Base-by-base conservation (phyloP, 441 rosid species). In the Theobroma grandiflorum region DNA sequence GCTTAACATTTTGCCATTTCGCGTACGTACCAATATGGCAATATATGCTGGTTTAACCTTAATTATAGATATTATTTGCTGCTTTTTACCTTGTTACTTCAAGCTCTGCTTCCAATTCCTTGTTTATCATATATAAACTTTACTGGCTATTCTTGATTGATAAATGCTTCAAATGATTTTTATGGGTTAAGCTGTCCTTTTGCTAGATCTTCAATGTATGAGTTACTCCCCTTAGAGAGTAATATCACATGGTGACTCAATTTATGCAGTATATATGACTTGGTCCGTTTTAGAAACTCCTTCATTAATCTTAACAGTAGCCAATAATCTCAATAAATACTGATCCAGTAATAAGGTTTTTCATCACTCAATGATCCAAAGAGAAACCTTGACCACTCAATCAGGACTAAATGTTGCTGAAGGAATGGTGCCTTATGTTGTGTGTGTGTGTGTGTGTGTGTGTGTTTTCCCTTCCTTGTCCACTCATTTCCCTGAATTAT, bases 1-100 rank as follows among this genome's bases (percentile, higher is more conserved):
- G 87, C 89, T 96, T 22, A 94, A 93, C 79, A 92, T 96, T 82
- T 89, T 93, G 88, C 99, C 98, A 47, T 96, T 96, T 86, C 90
- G 90, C 95, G 99, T 96, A 82, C 14, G 88, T 82, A 26, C 35
- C 31, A 26, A 26, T 26, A 26, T 26, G 31, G 63, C 64, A 26
- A 33, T 7, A 1, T 33, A 8, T 18, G 37, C 80, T 66, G 58
- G 70, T 64, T 49, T 69, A 57, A 47, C 42, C 42, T 77, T 72
- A 37, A n/a, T 43, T 57, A 47, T 40, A 18, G 22, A 38, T 73
- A n/a, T 64, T 35, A 22, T 9, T 10, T 77, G 42, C 57, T 26
- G 1, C 31, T 26, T 26, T 26, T 26, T 26, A 26, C 31, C 31
- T 52, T 22, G 4, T 57, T 59, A 47, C 76, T 33, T 78, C 20